phyloP scores from a whole-genome alignment of 192 early-diverging fungal genomes.

The Gryganskiella cystojenkinii region DNA sequence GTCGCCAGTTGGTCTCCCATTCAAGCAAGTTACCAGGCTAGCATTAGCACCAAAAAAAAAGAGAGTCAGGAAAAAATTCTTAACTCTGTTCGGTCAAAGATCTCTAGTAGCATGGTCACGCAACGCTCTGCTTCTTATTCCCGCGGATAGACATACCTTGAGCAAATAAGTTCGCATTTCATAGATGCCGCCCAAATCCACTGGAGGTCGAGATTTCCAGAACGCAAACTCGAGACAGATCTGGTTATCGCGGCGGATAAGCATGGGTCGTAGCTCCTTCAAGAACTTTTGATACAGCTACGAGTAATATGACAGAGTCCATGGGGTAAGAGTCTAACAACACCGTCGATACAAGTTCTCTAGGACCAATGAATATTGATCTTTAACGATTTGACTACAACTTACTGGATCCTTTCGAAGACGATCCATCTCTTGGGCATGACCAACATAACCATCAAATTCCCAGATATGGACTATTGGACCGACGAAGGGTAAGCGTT shows the following conservation, averaged over 20 bases:
- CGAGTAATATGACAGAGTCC: background rate
- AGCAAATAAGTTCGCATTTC: constrained; percentile 91
- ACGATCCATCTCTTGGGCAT: constrained; percentile 70
- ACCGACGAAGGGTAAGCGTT: background rate
- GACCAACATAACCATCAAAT: constrained; percentile 89
- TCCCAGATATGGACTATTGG: constrained; percentile 92
- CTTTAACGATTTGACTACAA: no score
- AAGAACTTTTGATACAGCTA: constrained; percentile 73
- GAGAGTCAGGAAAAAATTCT: background rate
- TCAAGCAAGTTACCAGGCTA: constrained; percentile 91
- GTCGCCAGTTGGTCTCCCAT: constrained; percentile 93
- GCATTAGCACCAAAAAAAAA: background rate
- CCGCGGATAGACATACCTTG: constrained; percentile 71
- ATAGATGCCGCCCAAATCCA: constrained; percentile 85
- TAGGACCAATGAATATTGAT: no score
- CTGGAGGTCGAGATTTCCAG: constrained; percentile 85
- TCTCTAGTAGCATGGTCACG: no score
- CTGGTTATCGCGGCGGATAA: constrained; percentile 80
- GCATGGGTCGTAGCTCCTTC: constrained; percentile 73
- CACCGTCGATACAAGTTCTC: background rate
- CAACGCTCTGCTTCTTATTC: no score
- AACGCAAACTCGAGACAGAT: constrained; percentile 94
- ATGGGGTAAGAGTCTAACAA: background rate
- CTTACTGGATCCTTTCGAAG: constrained; percentile 71
- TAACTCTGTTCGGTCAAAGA: no score